Conservation (phyloP, 1,139 yeast species). For the Saccharomyces pastorianus region DNA sequence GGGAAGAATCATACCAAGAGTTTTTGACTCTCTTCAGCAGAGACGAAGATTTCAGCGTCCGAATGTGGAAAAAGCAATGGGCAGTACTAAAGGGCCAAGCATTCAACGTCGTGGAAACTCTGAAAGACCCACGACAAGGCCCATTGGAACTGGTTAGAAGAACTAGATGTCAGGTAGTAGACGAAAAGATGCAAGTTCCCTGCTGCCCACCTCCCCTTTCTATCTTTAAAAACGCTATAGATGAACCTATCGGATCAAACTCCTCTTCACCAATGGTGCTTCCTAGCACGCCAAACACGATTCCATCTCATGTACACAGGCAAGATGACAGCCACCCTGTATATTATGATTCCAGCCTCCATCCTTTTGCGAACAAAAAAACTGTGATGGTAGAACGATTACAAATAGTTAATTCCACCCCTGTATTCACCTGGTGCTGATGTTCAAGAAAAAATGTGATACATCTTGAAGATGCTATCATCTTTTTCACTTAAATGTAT, state of each 20-base stretch:
- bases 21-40: slow-evolving; percentile 44
- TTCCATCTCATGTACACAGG: background rate
- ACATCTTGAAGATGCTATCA: background rate
- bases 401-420: slow-evolving; percentile 50
- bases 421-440: slow-evolving; percentile 66
- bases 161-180: slow-evolving; percentile 50
- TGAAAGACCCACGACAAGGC: slow-evolving; percentile 51
- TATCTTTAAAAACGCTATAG: slow-evolving; percentile 30
- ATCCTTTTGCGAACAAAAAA: slow-evolving; percentile 27
- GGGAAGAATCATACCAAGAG: slow-evolving; percentile 51
- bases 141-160: slow-evolving; percentile 61
- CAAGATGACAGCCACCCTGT: background rate
- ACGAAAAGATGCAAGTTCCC: slow-evolving; percentile 56
- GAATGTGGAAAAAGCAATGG: slow-evolving; percentile 63
- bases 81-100: slow-evolving; percentile 75
- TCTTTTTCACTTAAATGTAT: background rate
- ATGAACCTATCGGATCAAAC: slow-evolving; percentile 22
- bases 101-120: slow-evolving; percentile 61
- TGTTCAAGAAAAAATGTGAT: background rate
- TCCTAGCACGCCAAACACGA: slow-evolving; percentile 1
- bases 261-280: slow-evolving; percentile 3
- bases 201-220: slow-evolving; percentile 32
- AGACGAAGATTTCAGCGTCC: slow-evolving; percentile 55
- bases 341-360: background rate
- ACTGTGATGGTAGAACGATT: slow-evolving; percentile 56